Base-by-base conservation (phyloP, 495 filamentous ascomycete species). In the Xylaria castorea region DNA sequence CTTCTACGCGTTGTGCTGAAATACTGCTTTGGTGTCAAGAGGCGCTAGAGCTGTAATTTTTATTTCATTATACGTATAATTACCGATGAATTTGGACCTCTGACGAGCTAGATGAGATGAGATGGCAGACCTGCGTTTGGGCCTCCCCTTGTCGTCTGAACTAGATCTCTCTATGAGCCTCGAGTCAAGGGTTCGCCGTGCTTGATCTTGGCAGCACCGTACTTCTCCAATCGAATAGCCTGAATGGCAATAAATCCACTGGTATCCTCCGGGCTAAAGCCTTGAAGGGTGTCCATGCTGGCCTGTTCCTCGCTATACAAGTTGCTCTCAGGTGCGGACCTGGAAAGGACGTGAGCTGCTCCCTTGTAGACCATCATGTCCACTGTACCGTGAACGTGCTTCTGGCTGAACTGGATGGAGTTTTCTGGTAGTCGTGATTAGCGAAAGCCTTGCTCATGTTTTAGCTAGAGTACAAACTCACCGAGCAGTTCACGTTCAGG, bases 211-310 rank as follows among this genome's bases (percentile, higher is more conserved):
- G 83, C 81, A 74, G 84, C 84, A 64, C 91, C 91, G 76, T 92
- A 93, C 85, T 94, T 94, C 88, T 93, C 93, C 66, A 94, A 81
- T 64, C 92, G 85, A 77, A 93, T 94, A 38, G 90, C 88, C 78
- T 91, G 86, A 30, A 93, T 88, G 65, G 79, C 85, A 80, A 94
- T 92, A 81, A 94, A 94, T 8, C 91, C 92, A 58, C 90, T 75
- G 2, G 90, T 91, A n/a, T n/a, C n/a, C n/a, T n/a, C n/a, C n/a
- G n/a, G n/a, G n/a, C n/a, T n/a, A n/a, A n/a, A n/a, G n/a, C n/a
- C n/a, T n/a, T n/a, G n/a, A n/a, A n/a, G n/a, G n/a, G n/a, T n/a
- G n/a, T n/a, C n/a, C n/a, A n/a, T n/a, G n/a, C n/a, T n/a, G n/a
- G n/a, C n/a, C n/a, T n/a, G n/a, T n/a, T n/a, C n/a, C n/a, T n/a